These are phyloP conservation scores for Bauhinia variegata DNA, from an alignment of 306 rosid genomes.

Conservation along the genomic window DNA sequence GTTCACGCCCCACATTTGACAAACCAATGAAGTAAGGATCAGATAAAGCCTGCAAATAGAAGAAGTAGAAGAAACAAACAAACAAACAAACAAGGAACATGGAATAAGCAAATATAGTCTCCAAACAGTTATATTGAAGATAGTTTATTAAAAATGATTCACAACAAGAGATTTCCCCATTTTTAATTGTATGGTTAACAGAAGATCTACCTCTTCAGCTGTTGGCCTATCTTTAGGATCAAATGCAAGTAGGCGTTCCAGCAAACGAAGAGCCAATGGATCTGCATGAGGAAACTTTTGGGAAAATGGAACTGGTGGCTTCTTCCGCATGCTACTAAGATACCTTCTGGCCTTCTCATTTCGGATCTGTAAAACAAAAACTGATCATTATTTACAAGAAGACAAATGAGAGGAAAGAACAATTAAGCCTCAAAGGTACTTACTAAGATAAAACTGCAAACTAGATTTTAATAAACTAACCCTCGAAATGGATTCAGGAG, in stretches of 20 bases:
- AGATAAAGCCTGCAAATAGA: slow-evolving; percentile 81
- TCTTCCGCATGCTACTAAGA: slow-evolving; percentile 83
- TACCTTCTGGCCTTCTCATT: slow-evolving; percentile 98
- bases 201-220: slow-evolving; percentile 78
- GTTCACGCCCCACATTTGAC: slow-evolving; percentile 87
- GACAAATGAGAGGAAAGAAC: background rate
- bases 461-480: slow-evolving; percentile 54
- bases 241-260: slow-evolving; percentile 84
- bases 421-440: slow-evolving; percentile 14
- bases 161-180: slow-evolving; percentile 5
- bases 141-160: slow-evolving; percentile 1
- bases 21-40: slow-evolving; percentile 86
- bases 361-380: slow-evolving; percentile 66
- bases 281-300: slow-evolving; percentile 82
- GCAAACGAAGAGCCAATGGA: slow-evolving; percentile 79
- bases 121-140: slow-evolving; percentile 24
- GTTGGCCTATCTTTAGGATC: slow-evolving; percentile 93
- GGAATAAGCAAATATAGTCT: slow-evolving; percentile 25
- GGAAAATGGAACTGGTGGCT: slow-evolving; percentile 73
- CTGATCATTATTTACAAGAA: slow-evolving; percentile 27
- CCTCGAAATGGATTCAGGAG: slow-evolving; percentile 82
- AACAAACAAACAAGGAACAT: slow-evolving; percentile 29
- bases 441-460: slow-evolving; percentile 10
- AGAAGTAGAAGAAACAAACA: no score
- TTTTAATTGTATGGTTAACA: slow-evolving; percentile 23